Base-by-base conservation (phyloP, 768 basidiomycete species). In the Candolleomyces efflorescens region DNA sequence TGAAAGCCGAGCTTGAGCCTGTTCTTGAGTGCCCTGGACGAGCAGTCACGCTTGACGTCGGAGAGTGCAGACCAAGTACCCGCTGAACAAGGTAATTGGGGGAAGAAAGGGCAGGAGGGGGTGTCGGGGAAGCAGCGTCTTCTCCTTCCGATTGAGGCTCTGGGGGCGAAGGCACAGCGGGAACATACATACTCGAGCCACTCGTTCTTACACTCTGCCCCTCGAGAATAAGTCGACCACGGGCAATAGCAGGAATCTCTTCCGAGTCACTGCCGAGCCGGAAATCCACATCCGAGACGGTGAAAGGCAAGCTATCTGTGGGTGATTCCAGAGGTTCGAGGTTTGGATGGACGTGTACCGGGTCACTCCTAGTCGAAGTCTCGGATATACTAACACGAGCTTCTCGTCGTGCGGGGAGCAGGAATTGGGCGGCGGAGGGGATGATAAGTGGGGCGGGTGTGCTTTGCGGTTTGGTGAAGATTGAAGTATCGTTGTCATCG, bases 281-380 rank as follows among this genome's bases (percentile, higher is more conserved):
- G 66, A 82, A 82, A 50, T 79, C 72, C 32, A 82, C 70, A 11
- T 83, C 82, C 2, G 80, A 80, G n/a, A 81, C 75, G 15, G 82
- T 80, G 56, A 81, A 72, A 1, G 82, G 80, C 38, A 84, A 70
- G 56, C 83, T 85, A 48, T 85, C 81, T 0, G 81, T 80, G 38
- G 82, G 83, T 13, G 84, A 83, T 26, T 70, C 73, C 27, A 75
- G 64, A 48, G 67, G 65, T n/a, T 69, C 64, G 48, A 65, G 27
- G 62, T 59, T 46, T 13, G 74, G 78, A 62, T 72, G 66, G 39
- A 72, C 61, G 44, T 74, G 71, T 5, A 72, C 70, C 5, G 55
- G 59, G 38, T 64, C 68, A 64, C 60, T 73, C 58, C 56, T 58
- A 32, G 45, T 60, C 5, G 53, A 50, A 4, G 58, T 46, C 15